Conservation (phyloP, 306 rosid species). For the Fragaria iinumae region DNA sequence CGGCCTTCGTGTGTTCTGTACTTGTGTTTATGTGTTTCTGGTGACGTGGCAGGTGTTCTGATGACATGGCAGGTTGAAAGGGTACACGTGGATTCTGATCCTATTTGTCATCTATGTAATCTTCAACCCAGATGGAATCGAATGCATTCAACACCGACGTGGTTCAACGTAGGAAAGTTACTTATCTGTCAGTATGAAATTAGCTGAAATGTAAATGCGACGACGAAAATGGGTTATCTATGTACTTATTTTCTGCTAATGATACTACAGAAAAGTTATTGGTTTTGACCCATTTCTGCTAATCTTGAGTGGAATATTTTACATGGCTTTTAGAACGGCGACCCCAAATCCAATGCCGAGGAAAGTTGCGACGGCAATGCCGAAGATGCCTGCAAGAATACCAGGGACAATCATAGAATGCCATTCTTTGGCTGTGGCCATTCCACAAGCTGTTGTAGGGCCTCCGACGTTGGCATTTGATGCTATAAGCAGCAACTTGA, state of each 20-base stretch:
- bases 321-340: slow-evolving; percentile 47
- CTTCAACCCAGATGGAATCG: background rate
- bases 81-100: background rate
- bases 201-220: background rate
- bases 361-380: slow-evolving; percentile 67
- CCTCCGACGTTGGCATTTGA: slow-evolving; percentile 59
- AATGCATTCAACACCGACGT: background rate
- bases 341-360: slow-evolving; percentile 63
- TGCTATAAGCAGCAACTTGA: slow-evolving; percentile 44
- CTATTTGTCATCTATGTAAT: background rate
- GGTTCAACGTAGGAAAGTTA: background rate
- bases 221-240: background rate
- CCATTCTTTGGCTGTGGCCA: slow-evolving; percentile 76
- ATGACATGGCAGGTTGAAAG: background rate
- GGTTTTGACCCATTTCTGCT: background rate
- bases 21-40: background rate
- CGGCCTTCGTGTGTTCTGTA: background rate
- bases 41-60: background rate
- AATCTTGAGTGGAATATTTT: background rate
- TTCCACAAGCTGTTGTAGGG: slow-evolving; percentile 57
- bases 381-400: slow-evolving; percentile 78
- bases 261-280: slow-evolving; percentile 1
- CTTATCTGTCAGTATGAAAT: background rate
- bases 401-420: slow-evolving; percentile 63
- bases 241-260: background rate